Base-by-base conservation (phyloP, 1,139 yeast species). In the Schwanniomyces etchellsii region DNA sequence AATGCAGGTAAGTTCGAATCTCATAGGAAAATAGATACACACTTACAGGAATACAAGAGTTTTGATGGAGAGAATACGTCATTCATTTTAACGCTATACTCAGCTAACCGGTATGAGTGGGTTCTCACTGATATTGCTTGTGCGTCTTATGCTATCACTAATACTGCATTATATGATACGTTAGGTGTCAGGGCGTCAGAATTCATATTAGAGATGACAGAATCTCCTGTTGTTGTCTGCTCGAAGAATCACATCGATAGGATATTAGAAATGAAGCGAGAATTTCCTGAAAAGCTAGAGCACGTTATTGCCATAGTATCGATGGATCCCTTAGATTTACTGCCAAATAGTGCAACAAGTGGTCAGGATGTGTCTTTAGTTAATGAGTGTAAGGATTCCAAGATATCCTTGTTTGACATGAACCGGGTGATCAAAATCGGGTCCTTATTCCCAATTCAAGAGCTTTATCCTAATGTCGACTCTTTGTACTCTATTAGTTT, bases 21-120 rank as follows among this genome's bases (percentile, higher is more conserved):
- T 26, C 65, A 59, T 34, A 27, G 32, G 16, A 55, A 57, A 37
- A 58, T 63, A 23, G 51, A 42, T 14, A 39, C 38, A 35, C 70
- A 62, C 35, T 25, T 34, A 1, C 27, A 29, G 2, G 45, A 48
- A 21, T 58, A 51, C 34, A 28, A 35, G 12, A 28, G 25, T 3
- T 61, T 48, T 33, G 43, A 50, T 31, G 31, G 37, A 16, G 49
- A 52, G 14, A 46, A 57, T 28, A 15, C 40, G 14, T 61, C 69
- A 0, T 64, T 62, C 35, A 43, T 64, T 25, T 47, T 62, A 13
- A 52, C 67, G 4, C 43, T 64, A 18, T 61, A 47, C 33, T 47
- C 65, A 3, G 55, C 57, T 23, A 64, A 63, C 38, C 43, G 70
- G 18, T 42, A 42, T 28, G 70, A 64, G 40, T 64, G 70, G 70